phyloP scores from a whole-genome alignment of 2,329 filamentous ascomycete genomes.

The Pyricularia sp. region DNA sequence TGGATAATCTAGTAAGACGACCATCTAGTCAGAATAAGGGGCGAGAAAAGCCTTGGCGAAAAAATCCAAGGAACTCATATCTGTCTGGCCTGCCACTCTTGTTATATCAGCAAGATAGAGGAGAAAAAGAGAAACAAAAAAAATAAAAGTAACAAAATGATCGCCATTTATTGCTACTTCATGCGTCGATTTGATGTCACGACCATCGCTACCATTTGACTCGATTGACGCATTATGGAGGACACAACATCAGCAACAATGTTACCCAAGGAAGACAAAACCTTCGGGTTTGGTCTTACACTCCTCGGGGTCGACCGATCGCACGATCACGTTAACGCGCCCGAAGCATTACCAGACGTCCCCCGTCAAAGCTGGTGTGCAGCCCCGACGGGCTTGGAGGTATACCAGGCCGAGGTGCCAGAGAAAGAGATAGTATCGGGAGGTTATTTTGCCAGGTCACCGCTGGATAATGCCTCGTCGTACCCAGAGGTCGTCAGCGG shows the following conservation, averaged over 20 bases:
- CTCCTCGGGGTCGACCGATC: neutral
- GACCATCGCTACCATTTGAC: neutral
- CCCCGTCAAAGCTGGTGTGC: neutral
- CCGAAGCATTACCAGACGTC: neutral
- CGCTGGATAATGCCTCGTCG: neutral
- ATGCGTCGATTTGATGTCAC: neutral
- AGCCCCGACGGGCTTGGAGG: neutral
- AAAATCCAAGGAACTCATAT: neutral
- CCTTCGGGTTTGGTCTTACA: neutral
- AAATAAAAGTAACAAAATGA: neutral
- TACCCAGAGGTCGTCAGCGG: neutral
- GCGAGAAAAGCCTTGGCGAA: neutral
- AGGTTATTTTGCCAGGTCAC: neutral
- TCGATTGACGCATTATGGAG: neutral
- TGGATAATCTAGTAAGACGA: neutral
- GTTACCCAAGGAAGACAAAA: neutral
- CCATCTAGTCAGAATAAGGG: neutral
- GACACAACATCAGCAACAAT: neutral
- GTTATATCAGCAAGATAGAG: neutral
- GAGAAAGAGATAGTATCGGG: neutral
- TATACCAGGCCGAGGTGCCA: neutral
- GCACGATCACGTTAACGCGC: neutral
- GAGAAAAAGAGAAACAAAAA: neutral
- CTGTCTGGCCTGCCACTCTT: neutral
- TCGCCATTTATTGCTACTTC: neutral